Percentiles rank a stretch among this genome's conserved stretches.
phyloP scores from a whole-genome alignment of 106 monocot species.

The Platanthera guangdongensis region DNA sequence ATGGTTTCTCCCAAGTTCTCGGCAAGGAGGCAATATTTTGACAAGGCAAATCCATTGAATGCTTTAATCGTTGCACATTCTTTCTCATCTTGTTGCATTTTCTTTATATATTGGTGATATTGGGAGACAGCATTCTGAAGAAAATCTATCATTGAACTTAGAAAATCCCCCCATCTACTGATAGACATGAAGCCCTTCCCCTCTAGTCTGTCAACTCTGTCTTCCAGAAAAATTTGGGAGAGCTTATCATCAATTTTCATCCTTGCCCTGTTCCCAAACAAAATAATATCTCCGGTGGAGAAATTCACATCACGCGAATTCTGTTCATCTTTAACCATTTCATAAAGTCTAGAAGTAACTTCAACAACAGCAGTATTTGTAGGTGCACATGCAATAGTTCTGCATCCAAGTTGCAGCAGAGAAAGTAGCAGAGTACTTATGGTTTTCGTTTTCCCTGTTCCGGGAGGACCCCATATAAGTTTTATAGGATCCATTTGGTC shows the following conservation, averaged over 20 bases:
- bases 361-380: slow-evolving; percentile 57
- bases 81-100: not conserved
- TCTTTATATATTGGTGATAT: slow-evolving; percentile 6
- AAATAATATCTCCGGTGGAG: slow-evolving; percentile 29
- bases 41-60: not conserved
- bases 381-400: slow-evolving; percentile 49
- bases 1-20: not conserved
- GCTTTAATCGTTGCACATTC: not conserved
- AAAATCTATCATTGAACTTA: slow-evolving; percentile 7
- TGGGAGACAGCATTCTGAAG: slow-evolving; percentile 11
- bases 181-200: slow-evolving; percentile 2
- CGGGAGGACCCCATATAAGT: too few species aligned
- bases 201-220: slow-evolving; percentile 24
- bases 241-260: slow-evolving; percentile 34
- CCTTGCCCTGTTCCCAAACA: slow-evolving; percentile 43
- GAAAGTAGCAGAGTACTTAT: slow-evolving; percentile 20
- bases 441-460: too few species aligned
- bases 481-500: slow-evolving; percentile 6
- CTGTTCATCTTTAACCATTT: slow-evolving; percentile 13
- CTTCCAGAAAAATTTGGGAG: slow-evolving; percentile 27
- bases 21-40: not conserved
- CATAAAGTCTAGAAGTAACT: slow-evolving; percentile 35
- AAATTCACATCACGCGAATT: not conserved
- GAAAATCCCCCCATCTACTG: slow-evolving; percentile 10
- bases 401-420: slow-evolving; percentile 15